Conservation (phyloP, 2,329 filamentous ascomycete species). For the Fusarium armeniacum region DNA sequence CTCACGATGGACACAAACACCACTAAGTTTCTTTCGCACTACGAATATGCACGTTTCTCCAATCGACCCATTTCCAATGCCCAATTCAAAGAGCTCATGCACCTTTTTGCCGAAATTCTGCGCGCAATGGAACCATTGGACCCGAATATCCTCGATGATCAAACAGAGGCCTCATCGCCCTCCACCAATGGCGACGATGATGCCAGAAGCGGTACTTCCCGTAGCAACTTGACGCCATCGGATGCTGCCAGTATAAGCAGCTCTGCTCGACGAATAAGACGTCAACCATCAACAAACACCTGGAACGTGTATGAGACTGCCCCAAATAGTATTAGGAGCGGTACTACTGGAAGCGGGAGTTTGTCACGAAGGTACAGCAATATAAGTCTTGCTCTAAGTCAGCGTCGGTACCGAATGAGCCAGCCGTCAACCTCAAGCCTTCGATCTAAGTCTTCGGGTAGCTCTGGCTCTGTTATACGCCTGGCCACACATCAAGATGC, state of each 20-base stretch:
- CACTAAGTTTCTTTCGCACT: slow-evolving; percentile 77
- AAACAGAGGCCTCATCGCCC: slow-evolving; percentile 45
- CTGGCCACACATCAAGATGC: slow-evolving; percentile 58
- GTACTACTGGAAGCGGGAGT: slow-evolving; percentile 50
- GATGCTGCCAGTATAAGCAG: slow-evolving; percentile 52
- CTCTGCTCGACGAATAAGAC: slow-evolving; percentile 52
- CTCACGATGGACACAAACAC: slow-evolving; percentile 61
- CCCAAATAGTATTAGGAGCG: slow-evolving; percentile 66
- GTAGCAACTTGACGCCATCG: slow-evolving; percentile 50
- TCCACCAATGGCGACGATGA: slow-evolving; percentile 64
- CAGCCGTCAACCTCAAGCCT: slow-evolving; percentile 58
- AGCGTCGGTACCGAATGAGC: slow-evolving; percentile 57
- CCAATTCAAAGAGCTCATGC: slow-evolving; percentile 85
- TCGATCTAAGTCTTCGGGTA: slow-evolving; percentile 56
- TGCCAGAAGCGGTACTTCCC: slow-evolving; percentile 57
- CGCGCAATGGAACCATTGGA: slow-evolving; percentile 79
- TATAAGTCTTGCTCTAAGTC: slow-evolving; percentile 60
- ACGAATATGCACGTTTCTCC: slow-evolving; percentile 90
- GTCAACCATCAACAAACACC: slow-evolving; percentile 60
- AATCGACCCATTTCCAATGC: slow-evolving; percentile 74
- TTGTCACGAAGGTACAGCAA: slow-evolving; percentile 56
- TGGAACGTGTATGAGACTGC: slow-evolving; percentile 65
- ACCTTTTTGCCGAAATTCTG: slow-evolving; percentile 84
- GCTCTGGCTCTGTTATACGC: slow-evolving; percentile 63
- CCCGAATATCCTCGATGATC: slow-evolving; percentile 62